Conservation (phyloP, 2,329 filamentous ascomycete species). For the Lasiodiplodia sp. region DNA sequence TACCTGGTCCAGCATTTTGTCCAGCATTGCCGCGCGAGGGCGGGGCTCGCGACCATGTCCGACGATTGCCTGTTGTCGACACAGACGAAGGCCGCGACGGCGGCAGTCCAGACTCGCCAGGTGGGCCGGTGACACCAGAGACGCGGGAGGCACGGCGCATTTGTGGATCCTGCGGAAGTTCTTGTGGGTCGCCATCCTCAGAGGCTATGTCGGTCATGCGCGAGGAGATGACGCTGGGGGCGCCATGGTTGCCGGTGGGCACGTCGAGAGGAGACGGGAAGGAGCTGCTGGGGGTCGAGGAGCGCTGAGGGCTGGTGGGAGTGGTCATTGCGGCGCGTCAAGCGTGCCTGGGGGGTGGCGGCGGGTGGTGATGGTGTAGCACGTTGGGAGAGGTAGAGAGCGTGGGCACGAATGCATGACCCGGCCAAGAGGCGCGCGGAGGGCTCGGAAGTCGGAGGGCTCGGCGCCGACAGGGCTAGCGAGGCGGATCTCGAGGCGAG, state of each 20-base stretch:
- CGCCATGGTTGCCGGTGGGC: conserved; percentile 16
- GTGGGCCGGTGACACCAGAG: conserved; percentile 52
- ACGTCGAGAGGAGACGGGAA: conserved; percentile 35
- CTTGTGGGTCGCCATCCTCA: conserved; percentile 55
- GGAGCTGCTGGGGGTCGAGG: conserved; percentile 31
- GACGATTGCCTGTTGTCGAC: conserved; percentile 49
- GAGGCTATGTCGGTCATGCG: conserved; percentile 68
- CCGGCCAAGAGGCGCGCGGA: conserved; percentile 11
- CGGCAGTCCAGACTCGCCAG: conserved; percentile 56
- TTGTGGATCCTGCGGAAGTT: conserved; percentile 39
- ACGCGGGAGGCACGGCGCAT: conserved; percentile 40
- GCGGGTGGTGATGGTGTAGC: conserved; percentile 33
- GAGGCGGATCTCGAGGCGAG: conserved; percentile 2
- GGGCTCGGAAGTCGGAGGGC: conserved; percentile 16
- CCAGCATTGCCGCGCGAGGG: conserved; percentile 62
- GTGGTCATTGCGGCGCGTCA: conserved; percentile 35
- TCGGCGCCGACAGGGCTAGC: conserved; percentile 7
- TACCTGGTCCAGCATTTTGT: conserved; percentile 32
- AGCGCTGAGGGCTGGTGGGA: conserved; percentile 43
- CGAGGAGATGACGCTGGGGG: conserved; percentile 35
- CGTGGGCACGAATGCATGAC: conserved; percentile 28
- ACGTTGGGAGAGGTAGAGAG: conserved; percentile 30
- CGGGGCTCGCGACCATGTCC: conserved; percentile 62
- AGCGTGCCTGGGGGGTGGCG: conserved; percentile 27
- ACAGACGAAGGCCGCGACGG: conserved; percentile 55